Evolutionary conservation across 1,284 basidiomycete genomes (phyloP).

Genomic region (Tilletia walkeri): DNA sequence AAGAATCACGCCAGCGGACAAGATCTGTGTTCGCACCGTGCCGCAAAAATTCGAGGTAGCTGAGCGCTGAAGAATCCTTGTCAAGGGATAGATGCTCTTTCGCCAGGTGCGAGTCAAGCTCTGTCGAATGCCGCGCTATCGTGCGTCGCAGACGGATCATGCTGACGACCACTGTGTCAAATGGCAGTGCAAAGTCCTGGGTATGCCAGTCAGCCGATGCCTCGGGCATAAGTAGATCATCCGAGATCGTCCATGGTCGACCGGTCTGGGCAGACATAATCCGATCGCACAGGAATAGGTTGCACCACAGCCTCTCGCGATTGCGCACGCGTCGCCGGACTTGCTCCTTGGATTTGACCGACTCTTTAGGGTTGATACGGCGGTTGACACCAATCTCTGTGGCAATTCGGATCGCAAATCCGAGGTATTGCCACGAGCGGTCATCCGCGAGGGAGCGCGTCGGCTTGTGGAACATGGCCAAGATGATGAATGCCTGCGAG

Average conservation of each 20-base stretch:
- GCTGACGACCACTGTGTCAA: conserved; percentile 42
- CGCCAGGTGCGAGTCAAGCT: conserved; percentile 31
- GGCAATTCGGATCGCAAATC: conserved; percentile 44
- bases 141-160: conserved; percentile 41
- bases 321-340: conserved; percentile 42
- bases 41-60: conserved; percentile 39
- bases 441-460: conserved; percentile 45
- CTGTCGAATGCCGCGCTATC: conserved; percentile 36
- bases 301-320: conserved; percentile 41
- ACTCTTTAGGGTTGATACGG: conserved; percentile 35
- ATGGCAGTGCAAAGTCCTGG: conserved; percentile 44
- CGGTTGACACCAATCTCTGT: conserved; percentile 49
- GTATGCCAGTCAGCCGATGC: conserved; percentile 39
- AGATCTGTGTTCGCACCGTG: conserved; percentile 40
- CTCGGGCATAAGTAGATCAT: conserved; percentile 38
- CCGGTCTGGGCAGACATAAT: conserved; percentile 44
- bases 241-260: conserved; percentile 42
- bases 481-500: conserved; percentile 42
- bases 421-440: conserved; percentile 48
- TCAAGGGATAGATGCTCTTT: background rate
- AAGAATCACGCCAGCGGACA: conserved; percentile 45
- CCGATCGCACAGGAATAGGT: conserved; percentile 45
- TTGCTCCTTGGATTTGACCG: conserved; percentile 34
- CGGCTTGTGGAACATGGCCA: conserved; percentile 42
- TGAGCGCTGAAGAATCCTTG: conserved; percentile 13